These are phyloP conservation scores for Syzygium jambos DNA, from an alignment of 345 rosid genomes.

Conservation along the genomic window DNA sequence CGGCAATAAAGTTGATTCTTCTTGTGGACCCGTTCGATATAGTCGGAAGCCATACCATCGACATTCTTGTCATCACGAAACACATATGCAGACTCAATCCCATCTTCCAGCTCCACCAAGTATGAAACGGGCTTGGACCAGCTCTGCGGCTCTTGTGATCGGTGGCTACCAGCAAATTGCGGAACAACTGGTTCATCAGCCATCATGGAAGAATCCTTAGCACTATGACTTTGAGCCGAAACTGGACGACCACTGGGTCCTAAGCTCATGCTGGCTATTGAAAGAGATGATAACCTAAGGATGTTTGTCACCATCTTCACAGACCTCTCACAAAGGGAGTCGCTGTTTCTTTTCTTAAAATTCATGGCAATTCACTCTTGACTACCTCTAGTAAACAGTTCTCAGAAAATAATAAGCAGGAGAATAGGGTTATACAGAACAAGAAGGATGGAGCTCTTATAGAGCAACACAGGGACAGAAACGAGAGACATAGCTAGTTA, in stretches of 20 bases:
- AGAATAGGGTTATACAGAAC: background rate
- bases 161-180: slow-evolving; percentile 7
- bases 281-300: slow-evolving; percentile 37
- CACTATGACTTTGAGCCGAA: slow-evolving; percentile 1
- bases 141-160: slow-evolving; percentile 12
- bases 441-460: background rate
- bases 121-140: slow-evolving; percentile 16
- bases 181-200: slow-evolving; percentile 4
- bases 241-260: slow-evolving; percentile 21
- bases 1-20: slow-evolving; percentile 19
- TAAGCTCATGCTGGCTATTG: slow-evolving; percentile 35
- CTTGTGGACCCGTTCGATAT: slow-evolving; percentile 34
- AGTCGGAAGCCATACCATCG: slow-evolving; percentile 25
- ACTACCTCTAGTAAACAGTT: background rate
- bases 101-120: slow-evolving; percentile 26
- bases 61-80: slow-evolving; percentile 4
- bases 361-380: slow-evolving; percentile 16
- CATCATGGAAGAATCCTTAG: background rate
- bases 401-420: background rate
- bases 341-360: slow-evolving; percentile 11
- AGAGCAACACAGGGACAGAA: background rate
- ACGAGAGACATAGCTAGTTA: background rate
- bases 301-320: slow-evolving; percentile 37
- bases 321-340: slow-evolving; percentile 38
- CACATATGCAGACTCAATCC: background rate